Evolutionary conservation across 352 stramenopile species (phyloP).

Genomic region (Globisporangium megalacanthum): DNA sequence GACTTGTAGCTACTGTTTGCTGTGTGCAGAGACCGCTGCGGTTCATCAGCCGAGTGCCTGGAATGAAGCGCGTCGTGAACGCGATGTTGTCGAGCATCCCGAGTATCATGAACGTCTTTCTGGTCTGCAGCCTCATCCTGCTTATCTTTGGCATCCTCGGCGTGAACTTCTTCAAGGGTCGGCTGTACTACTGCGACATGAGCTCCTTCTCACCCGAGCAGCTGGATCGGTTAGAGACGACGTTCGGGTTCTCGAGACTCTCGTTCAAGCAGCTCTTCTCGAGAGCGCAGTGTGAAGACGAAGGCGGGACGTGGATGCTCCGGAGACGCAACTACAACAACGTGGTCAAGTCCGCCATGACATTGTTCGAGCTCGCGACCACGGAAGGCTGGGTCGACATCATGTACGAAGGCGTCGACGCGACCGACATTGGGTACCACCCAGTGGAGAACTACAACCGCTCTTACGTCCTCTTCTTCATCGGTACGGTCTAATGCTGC

Average conservation of each 20-base stretch:
- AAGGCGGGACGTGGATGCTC: conserved; percentile 26
- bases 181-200: conserved; percentile 65
- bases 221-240: conserved; percentile 17
- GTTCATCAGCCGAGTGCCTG: conserved; percentile 58
- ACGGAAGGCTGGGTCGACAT: conserved; percentile 81
- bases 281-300: conserved; percentile 20
- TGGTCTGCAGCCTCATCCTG: conserved; percentile 87
- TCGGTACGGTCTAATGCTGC: conserved; percentile 23
- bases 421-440: conserved; percentile 55
- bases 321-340: conserved; percentile 59
- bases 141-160: conserved; percentile 81
- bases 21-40: conserved; percentile 38
- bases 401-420: conserved; percentile 78
- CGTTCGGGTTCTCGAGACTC: conserved; percentile 31
- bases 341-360: conserved; percentile 43
- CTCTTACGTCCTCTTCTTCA: conserved; percentile 67
- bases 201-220: conserved; percentile 22
- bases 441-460: conserved; percentile 67
- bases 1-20: neutral
- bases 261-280: conserved; percentile 44
- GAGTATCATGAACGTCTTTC: conserved; percentile 66
- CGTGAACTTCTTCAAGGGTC: conserved; percentile 82
- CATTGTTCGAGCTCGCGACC: conserved; percentile 83
- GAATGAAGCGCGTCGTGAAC: conserved; percentile 77
- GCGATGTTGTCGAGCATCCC: conserved; percentile 68